Base-by-base conservation (phyloP, 306 rosid species). In the Datisca glomerata region DNA sequence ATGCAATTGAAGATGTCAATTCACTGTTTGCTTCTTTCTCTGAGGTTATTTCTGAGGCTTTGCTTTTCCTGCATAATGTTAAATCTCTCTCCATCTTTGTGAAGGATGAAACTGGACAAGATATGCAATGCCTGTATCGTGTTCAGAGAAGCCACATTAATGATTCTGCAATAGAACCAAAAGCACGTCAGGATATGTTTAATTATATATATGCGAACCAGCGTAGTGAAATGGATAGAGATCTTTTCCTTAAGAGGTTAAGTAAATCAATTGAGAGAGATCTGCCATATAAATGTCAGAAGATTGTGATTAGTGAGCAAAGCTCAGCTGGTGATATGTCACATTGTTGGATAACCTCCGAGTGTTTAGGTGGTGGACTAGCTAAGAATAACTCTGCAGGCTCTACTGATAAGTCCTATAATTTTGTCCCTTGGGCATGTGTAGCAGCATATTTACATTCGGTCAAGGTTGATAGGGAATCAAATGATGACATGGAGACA, bases 381-480 rank as follows among this genome's bases (percentile, higher is more conserved):
- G 52, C 68, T 53, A 83, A 78, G 59, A 63, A 55, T 33, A 59
- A 70, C 33, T 64, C 75, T 37, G 54, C 59, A 41, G 49, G 62
- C 10, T 41, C 65, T 49, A 72, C 43, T 51, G 62, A 61, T 41
- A 76, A 65, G 42, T 58, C 66, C 19, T 59, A 67, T 64, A 71
- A 74, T 56, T 87, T 64, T 67, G 60, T 87, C 59, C 97, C 97
- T n/a, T 83, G 94, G 94, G 97, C 97, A 49, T 76, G 89, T 48
- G 94, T 87, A 62, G 97, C 97, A 64, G 89, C 81, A 45, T 53
- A 60, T 67, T 63, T 87, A 62, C 77, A 74, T 49, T 76, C 93
- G 66, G 60, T 70, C 49, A 72, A 67, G 65, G 68, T 67, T 57
- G 76, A 58, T 40, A 40, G 50, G 44, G 63, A 64, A 41, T 51